Evolutionary conservation across 2,329 filamentous ascomycete genomes (phyloP).

Genomic region (Xylariales sp.): DNA sequence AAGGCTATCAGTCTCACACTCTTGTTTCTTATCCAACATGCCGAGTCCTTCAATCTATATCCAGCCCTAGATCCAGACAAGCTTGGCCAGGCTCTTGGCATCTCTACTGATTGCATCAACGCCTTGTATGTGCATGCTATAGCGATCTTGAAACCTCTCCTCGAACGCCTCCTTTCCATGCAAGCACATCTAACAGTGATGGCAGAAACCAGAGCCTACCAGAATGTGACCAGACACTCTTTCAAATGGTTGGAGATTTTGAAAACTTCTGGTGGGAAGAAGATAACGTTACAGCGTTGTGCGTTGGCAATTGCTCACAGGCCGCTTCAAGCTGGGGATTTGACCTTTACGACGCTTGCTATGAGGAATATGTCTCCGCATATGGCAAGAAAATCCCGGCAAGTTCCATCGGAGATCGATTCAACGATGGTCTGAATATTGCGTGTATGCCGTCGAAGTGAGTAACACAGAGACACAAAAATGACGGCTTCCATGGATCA

Average conservation of each 20-base stretch:
- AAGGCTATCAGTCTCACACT: not conserved
- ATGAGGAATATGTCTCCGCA: constrained; percentile 1
- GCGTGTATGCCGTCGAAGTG: constrained; percentile 1
- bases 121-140: constrained; percentile 3
- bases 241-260: not conserved
- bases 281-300: constrained; percentile 2
- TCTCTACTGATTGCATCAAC: not conserved
- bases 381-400: constrained; percentile 1
- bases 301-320: not conserved
- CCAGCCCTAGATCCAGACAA: not conserved
- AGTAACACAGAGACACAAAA: not conserved
- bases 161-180: not conserved
- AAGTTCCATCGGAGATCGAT: not conserved
- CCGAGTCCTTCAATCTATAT: constrained; percentile 1
- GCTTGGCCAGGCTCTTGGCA: not conserved
- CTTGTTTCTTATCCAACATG: not conserved
- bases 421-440: not conserved
- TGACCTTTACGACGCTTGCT: not conserved
- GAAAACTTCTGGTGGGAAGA: constrained; percentile 7
- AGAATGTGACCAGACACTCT: constrained; percentile 4
- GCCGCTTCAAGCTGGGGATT: not conserved
- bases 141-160: not conserved
- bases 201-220: not conserved
- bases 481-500: not conserved
- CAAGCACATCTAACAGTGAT: not conserved